A percentile compares a stretch with the other conserved stretches of the same genome.
Conservation (phyloP, 1,284 basidiomycete species). For the Singerocomus inundabilis region DNA sequence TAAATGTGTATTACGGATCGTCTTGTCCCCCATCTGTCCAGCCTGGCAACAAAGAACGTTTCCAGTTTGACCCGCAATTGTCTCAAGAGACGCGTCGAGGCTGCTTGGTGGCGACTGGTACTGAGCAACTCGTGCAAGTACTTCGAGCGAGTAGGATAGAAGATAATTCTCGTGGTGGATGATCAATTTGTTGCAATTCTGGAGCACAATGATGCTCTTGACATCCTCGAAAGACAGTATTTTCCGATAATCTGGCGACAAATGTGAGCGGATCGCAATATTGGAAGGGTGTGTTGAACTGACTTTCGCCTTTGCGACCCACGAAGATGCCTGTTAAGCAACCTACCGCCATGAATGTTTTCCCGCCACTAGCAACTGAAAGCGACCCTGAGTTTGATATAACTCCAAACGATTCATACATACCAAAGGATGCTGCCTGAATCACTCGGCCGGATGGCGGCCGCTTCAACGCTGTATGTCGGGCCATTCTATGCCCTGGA, state of each 20-base stretch:
- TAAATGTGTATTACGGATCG: slow-evolving; percentile 46
- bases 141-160: slow-evolving; percentile 66
- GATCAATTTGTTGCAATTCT: slow-evolving; percentile 63
- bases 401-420: slow-evolving; percentile 22
- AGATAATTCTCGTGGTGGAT: slow-evolving; percentile 59
- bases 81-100: slow-evolving; percentile 57
- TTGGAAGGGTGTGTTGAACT: slow-evolving; percentile 22
- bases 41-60: slow-evolving; percentile 60
- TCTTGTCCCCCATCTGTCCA: slow-evolving; percentile 49
- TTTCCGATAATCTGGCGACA: slow-evolving; percentile 49
- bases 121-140: slow-evolving; percentile 55
- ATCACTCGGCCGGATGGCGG: slow-evolving; percentile 55
- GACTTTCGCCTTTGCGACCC: slow-evolving; percentile 49
- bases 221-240: slow-evolving; percentile 51
- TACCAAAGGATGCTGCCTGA: slow-evolving; percentile 63
- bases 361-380: slow-evolving; percentile 42
- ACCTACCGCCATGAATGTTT: slow-evolving; percentile 58
- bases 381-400: slow-evolving; percentile 1
- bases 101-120: slow-evolving; percentile 45
- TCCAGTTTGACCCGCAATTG: slow-evolving; percentile 48
- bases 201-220: slow-evolving; percentile 54
- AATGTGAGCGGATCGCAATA: slow-evolving; percentile 1
- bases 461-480: slow-evolving; percentile 32
- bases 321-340: slow-evolving; percentile 67
- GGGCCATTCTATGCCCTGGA: slow-evolving; percentile 35